A percentile compares a stretch with the other conserved stretches of the same genome.
Evolutionary conservation across 345 rosid genomes (phyloP).

Genomic region (Ricinus communis): DNA sequence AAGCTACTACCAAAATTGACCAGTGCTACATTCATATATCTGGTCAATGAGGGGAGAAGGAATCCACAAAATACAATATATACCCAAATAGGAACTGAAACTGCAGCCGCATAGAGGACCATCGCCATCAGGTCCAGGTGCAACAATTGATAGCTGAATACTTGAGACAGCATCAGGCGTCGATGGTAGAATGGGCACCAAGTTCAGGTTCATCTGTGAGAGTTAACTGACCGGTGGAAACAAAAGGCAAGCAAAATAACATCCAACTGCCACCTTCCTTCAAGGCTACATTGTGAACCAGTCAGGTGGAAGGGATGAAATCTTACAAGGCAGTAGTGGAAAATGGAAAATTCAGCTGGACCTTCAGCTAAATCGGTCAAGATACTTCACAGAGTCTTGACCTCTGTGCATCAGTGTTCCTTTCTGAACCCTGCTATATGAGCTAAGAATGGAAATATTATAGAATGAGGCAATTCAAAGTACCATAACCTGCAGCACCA

Average conservation of each 20-base stretch:
- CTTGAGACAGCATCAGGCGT: conserved; percentile 76
- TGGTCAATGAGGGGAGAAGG: conserved; percentile 84
- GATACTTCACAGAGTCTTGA: conserved; percentile 87
- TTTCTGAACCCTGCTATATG: background rate
- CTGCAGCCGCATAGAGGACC: conserved; percentile 76
- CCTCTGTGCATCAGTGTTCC: conserved; percentile 71
- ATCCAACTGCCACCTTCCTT: conserved; percentile 74
- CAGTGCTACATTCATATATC: conserved; percentile 93
- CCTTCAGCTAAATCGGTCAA: conserved; percentile 91
- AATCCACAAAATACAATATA: conserved; percentile 89
- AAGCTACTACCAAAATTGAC: conserved; percentile 72
- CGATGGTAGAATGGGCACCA: conserved; percentile 68
- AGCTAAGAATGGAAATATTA: background rate
- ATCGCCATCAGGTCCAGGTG: conserved; percentile 83
- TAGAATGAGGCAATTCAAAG: background rate
- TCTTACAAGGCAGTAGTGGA: conserved; percentile 74
- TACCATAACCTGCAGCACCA: background rate
- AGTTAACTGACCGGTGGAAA: conserved; percentile 81
- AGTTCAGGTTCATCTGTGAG: conserved; percentile 74
- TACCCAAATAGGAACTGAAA: no score
- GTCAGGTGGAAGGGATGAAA: conserved; percentile 70
- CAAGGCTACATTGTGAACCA: conserved; percentile 78
- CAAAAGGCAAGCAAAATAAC: conserved; percentile 85
- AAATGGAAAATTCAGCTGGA: conserved; percentile 75
- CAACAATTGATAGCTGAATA: conserved; percentile 84